These are phyloP conservation scores for Stachybotrys chlorohalonatus DNA, from an alignment of 2,329 filamentous ascomycete species.

Conservation along the genomic window DNA sequence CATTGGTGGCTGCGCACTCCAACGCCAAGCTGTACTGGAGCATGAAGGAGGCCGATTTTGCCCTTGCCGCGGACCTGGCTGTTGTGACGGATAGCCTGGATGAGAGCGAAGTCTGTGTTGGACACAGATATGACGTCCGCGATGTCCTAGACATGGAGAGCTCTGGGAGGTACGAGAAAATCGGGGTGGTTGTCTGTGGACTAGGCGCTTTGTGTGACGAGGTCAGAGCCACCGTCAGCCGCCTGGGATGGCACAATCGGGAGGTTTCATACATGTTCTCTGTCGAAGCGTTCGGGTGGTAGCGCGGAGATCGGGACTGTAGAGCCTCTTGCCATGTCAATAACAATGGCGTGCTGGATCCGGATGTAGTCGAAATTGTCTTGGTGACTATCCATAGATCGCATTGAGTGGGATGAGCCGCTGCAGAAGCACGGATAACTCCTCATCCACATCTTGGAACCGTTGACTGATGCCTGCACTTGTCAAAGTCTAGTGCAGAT, in stretches of 20 bases:
- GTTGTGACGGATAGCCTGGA: conserved; percentile 11
- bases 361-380: too few species aligned
- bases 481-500: too few species aligned
- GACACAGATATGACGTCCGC: conserved; percentile 4
- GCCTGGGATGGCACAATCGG: not conserved
- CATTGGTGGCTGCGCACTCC: conserved; percentile 18
- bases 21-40: conserved; percentile 29
- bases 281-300: not conserved
- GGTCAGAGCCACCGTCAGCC: conserved; percentile 14
- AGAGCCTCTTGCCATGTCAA: not conserved
- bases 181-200: conserved; percentile 31
- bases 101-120: conserved; percentile 26
- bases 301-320: not conserved
- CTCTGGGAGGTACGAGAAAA: conserved; percentile 13
- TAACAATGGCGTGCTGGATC: too few species aligned
- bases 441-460: too few species aligned
- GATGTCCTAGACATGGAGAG: conserved; percentile 23
- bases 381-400: too few species aligned
- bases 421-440: too few species aligned
- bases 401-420: too few species aligned
- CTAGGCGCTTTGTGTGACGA: conserved; percentile 30
- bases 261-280: not conserved
- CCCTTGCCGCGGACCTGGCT: conserved; percentile 20
- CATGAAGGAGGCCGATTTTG: conserved; percentile 13
- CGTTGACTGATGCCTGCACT: too few species aligned